phyloP scores from a whole-genome alignment of 1,284 basidiomycete species.

The Puccinia polysora region DNA sequence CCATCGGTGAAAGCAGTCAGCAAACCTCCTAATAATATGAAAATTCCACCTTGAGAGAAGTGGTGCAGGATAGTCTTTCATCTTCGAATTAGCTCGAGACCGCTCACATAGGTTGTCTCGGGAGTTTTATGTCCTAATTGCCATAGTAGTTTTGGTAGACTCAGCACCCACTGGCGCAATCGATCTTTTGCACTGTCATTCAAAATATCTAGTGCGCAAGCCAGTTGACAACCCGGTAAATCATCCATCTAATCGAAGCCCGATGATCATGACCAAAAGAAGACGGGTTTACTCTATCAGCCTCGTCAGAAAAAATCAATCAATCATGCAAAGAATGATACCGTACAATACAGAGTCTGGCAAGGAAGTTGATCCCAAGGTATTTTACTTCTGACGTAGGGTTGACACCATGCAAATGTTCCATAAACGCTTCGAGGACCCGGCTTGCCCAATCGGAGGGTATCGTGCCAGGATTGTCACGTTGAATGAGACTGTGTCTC shows the following conservation, averaged over 20 bases:
- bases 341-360: conserved; percentile 28
- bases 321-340: background rate
- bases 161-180: conserved; percentile 29
- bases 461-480: background rate
- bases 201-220: conserved; percentile 19
- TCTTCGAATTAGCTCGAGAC: background rate
- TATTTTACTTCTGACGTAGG: conserved; percentile 31
- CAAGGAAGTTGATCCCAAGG: conserved; percentile 31
- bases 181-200: conserved; percentile 16
- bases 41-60: background rate
- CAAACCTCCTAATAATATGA: background rate
- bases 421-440: conserved; percentile 31
- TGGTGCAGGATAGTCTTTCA: background rate
- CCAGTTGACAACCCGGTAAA: conserved; percentile 29
- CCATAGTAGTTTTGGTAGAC: conserved; percentile 39
- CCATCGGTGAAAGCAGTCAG: background rate
- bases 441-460: conserved; percentile 13
- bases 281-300: background rate
- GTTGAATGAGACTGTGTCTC: conserved; percentile 20
- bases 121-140: conserved; percentile 27
- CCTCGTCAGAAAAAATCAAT: background rate
- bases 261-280: background rate
- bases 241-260: conserved; percentile 31
- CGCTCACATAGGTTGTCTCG: conserved; percentile 16
- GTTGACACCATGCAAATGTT: conserved; percentile 27